Evolutionary conservation across 2,329 filamentous ascomycete species (phyloP).

Genomic region (Aspergillus felis): DNA sequence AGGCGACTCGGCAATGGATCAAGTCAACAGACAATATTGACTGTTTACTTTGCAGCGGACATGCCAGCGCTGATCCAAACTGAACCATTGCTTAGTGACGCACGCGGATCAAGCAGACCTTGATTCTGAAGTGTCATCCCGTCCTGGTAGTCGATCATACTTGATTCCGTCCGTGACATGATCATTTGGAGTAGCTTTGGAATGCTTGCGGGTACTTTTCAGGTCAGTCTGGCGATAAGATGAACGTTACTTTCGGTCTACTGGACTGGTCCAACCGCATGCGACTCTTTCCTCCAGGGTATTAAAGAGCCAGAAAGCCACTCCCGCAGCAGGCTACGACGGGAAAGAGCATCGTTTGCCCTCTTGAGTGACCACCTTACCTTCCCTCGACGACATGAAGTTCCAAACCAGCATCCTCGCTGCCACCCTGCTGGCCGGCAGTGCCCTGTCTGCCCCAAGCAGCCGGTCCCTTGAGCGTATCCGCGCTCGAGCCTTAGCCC

Average conservation of each 20-base stretch:
- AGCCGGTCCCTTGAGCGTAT: constrained; percentile 26
- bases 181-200: neutral
- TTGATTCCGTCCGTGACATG: neutral
- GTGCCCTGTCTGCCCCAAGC: constrained; percentile 27
- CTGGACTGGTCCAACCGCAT: neutral
- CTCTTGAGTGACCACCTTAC: neutral
- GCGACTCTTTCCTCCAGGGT: neutral
- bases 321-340: neutral
- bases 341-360: neutral
- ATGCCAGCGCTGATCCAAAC: neutral
- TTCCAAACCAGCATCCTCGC: constrained; percentile 18
- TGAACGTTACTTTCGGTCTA: neutral
- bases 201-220: neutral
- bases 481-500: constrained; percentile 22
- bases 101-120: neutral
- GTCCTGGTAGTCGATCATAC: neutral
- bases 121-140: neutral
- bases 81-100: neutral
- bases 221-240: neutral
- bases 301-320: neutral
- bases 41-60: neutral
- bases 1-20: neutral
- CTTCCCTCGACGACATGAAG: constrained; percentile 25
- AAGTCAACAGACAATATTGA: neutral
- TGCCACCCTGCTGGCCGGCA: constrained; percentile 19